phyloP scores from a whole-genome alignment of 306 rosid species.

The Styphnolobium japonicum region DNA sequence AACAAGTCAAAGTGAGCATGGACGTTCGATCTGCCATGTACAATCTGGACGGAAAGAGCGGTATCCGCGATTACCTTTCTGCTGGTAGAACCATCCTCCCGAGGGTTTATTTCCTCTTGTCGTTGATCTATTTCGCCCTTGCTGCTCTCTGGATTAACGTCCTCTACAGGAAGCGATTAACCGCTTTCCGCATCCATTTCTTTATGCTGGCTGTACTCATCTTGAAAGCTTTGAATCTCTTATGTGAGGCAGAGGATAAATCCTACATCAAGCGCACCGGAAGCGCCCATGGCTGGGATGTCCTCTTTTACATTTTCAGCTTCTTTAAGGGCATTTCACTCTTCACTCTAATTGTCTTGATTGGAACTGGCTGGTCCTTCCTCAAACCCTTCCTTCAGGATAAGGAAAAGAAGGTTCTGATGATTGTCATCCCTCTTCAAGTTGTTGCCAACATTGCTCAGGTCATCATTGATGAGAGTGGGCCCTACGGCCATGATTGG shows the following conservation, averaged over 20 bases:
- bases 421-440: slow-evolving; percentile 90
- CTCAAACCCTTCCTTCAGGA: slow-evolving; percentile 85
- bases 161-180: slow-evolving; percentile 74
- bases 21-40: slow-evolving; percentile 76
- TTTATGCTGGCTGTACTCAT: slow-evolving; percentile 89
- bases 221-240: slow-evolving; percentile 69
- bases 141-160: slow-evolving; percentile 63
- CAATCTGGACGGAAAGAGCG: slow-evolving; percentile 72
- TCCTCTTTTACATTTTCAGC: slow-evolving; percentile 80
- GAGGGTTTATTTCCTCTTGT: slow-evolving; percentile 68
- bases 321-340: slow-evolving; percentile 82
- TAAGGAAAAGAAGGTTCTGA: slow-evolving; percentile 92
- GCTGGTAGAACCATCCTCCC: slow-evolving; percentile 83
- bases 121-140: slow-evolving; percentile 49
- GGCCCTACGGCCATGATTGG: slow-evolving; percentile 84
- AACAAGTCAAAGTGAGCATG: slow-evolving; percentile 55
- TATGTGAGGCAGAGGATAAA: slow-evolving; percentile 91
- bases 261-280: slow-evolving; percentile 85
- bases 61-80: slow-evolving; percentile 69
- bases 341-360: slow-evolving; percentile 79
- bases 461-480: slow-evolving; percentile 79
- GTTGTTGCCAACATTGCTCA: slow-evolving; percentile 89
- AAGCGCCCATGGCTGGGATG: slow-evolving; percentile 97
- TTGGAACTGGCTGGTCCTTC: slow-evolving; percentile 97
- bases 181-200: slow-evolving; percentile 76